These are phyloP conservation scores for Polygonum maritimum DNA, from an alignment of 148 eudicot species.

Conservation along the genomic window DNA sequence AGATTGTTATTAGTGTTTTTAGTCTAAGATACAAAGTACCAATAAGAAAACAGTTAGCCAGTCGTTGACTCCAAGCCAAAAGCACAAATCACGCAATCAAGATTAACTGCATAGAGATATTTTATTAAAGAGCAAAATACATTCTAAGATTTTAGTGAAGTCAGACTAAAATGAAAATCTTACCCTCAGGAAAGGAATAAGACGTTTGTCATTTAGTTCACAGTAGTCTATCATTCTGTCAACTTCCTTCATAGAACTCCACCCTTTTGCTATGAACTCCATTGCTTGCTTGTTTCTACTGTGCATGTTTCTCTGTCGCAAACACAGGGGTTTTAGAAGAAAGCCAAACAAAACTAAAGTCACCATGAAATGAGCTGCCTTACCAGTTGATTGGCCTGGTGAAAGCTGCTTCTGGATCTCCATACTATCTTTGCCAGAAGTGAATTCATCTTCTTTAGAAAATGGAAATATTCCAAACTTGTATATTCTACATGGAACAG, in stretches of 20 bases:
- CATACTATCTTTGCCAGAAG: constrained; percentile 20
- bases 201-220: constrained; percentile 68
- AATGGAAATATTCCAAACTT: background rate
- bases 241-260: constrained; percentile 85
- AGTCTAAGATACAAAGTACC: background rate
- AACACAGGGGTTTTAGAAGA: constrained; percentile 8
- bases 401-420: constrained; percentile 17
- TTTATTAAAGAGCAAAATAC: background rate
- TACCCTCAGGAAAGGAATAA: constrained; percentile 82
- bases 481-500: background rate
- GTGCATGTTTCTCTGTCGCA: constrained; percentile 66
- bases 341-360: background rate
- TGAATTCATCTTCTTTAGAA: constrained; percentile 33
- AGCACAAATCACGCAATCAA: background rate
- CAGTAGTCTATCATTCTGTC: constrained; percentile 86
- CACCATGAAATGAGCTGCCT: constrained; percentile 2
- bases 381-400: constrained; percentile 29
- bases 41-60: background rate
- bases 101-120: background rate
- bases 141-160: background rate
- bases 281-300: constrained; percentile 84
- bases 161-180: background rate
- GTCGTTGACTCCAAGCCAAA: background rate
- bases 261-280: constrained; percentile 89
- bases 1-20: background rate